These are phyloP conservation scores for Vitis hybrid DNA, from an alignment of 177 flowering plant genomes.

Conservation along the genomic window DNA sequence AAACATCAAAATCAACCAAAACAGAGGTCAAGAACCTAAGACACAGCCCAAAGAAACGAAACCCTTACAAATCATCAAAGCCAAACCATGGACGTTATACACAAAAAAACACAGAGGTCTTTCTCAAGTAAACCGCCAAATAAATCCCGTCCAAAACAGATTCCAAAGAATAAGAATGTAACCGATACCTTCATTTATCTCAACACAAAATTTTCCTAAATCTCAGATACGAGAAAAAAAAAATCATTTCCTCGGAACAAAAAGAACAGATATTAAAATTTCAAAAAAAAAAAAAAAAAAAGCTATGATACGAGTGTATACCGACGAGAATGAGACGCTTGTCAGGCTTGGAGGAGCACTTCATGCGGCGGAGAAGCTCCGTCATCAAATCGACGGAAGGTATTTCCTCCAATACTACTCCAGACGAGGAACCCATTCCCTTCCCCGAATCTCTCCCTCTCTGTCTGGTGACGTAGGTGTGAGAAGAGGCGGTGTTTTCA, in stretches of 20 bases:
- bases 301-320: constrained; percentile 14
- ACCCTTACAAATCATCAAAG: too few relatives aligned
- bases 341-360: constrained; percentile 86
- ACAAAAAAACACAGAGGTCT: too few relatives aligned
- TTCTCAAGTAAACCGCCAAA: too few relatives aligned
- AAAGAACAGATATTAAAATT: background rate
- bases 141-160: too few relatives aligned
- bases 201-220: too few relatives aligned
- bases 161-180: too few relatives aligned
- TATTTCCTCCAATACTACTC: constrained; percentile 9
- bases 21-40: too few relatives aligned
- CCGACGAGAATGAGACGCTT: constrained; percentile 92
- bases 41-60: too few relatives aligned
- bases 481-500: background rate
- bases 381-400: constrained; percentile 17
- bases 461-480: background rate
- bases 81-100: too few relatives aligned
- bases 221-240: too few relatives aligned
- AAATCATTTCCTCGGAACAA: background rate
- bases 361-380: constrained; percentile 89
- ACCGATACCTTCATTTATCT: too few relatives aligned
- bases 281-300: background rate
- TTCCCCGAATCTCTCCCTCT: background rate
- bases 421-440: background rate
- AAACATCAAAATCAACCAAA: too few relatives aligned